Evolutionary conservation across 495 filamentous ascomycete species (phyloP).

Genomic region (Aspergillus egyptiacus): DNA sequence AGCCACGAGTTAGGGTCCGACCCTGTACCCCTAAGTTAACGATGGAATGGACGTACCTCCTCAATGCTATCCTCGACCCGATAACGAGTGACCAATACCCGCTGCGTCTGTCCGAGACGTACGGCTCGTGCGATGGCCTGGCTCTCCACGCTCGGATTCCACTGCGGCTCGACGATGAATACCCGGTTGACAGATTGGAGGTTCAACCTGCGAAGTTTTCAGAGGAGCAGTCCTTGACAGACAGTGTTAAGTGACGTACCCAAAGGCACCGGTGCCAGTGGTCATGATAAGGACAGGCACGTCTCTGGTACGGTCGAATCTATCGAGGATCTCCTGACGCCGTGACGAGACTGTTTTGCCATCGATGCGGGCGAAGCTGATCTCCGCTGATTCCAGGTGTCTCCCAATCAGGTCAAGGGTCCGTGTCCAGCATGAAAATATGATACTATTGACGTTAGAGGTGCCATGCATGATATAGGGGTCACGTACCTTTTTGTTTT

Average conservation of each 20-base stretch:
- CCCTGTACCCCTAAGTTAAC: background rate
- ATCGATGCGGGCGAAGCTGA: slow-evolving; percentile 35
- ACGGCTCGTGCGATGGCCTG: slow-evolving; percentile 34
- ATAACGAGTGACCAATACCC: slow-evolving; percentile 41
- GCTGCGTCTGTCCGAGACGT: slow-evolving; percentile 42
- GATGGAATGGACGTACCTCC: slow-evolving; percentile 13
- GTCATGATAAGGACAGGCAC: slow-evolving; percentile 46
- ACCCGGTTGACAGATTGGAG: slow-evolving; percentile 43
- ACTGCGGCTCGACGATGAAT: slow-evolving; percentile 48
- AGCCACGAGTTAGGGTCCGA: background rate
- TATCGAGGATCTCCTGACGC: slow-evolving; percentile 26
- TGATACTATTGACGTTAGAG: slow-evolving; percentile 30
- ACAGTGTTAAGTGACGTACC: too few relatives aligned
- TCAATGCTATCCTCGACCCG: slow-evolving; percentile 44
- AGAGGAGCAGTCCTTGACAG: too few relatives aligned
- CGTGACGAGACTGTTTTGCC: slow-evolving; percentile 23
- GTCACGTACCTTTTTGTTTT: slow-evolving; percentile 28
- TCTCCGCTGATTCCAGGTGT: slow-evolving; percentile 15
- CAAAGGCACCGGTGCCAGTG: slow-evolving; percentile 45
- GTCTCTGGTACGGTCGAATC: slow-evolving; percentile 23
- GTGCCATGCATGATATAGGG: background rate
- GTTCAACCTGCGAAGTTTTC: slow-evolving; percentile 32
- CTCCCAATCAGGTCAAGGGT: slow-evolving; percentile 35
- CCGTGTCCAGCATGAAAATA: slow-evolving; percentile 49
- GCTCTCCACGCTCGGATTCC: slow-evolving; percentile 50